Evolutionary conservation across 73 alveolate species (phyloP), one percentile per base, ranked within the genome.

Genomic region (Blepharisma japonicum): DNA sequence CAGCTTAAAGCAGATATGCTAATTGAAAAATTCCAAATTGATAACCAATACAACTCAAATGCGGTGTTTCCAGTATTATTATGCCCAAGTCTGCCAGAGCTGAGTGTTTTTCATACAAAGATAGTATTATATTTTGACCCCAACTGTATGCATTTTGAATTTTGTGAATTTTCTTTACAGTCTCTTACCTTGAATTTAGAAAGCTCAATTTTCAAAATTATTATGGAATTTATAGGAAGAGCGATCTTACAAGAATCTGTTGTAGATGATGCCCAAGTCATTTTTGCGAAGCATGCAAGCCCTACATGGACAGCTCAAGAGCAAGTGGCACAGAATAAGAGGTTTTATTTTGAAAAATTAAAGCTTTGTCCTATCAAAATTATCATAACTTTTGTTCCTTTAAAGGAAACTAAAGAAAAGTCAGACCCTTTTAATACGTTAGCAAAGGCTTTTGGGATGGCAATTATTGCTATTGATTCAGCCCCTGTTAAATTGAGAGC

Each of bases 401-500:
- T 70, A 14, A 45, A 70, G 27, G 80, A 47, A 4, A 54, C 11
- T 14, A 25, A 70, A 25, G 82, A 91, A 20, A 90, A 86, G 6
- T 55, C 68, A 55, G 91, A 83, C 42, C 42, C 42, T 32, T 32
- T 32, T 32, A 32, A 32, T 32, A 32, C 42, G 3, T 32, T 87
- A 14, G 55, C 92, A 20, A 80, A 84, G 56, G 81, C 95, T 9
- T 61, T 92, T 6, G 98, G 98, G 0, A 80, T 92, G 18, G 92
- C 90, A 1, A 32, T 90, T 45, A 82, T 80, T 6, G 90, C 90
- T 56, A 86, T 93, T 11, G 98, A 93, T 50, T 91, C 80, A 66
- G 97, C 97, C 11, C 95, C 95, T 4, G 71, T 93, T 9, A 85
- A 77, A 56, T 56, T 93, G 11, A 92, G 84, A 71, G 95, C 96